Evolutionary conservation across 306 rosid species (phyloP).

Genomic region (Fragaria vesca): DNA sequence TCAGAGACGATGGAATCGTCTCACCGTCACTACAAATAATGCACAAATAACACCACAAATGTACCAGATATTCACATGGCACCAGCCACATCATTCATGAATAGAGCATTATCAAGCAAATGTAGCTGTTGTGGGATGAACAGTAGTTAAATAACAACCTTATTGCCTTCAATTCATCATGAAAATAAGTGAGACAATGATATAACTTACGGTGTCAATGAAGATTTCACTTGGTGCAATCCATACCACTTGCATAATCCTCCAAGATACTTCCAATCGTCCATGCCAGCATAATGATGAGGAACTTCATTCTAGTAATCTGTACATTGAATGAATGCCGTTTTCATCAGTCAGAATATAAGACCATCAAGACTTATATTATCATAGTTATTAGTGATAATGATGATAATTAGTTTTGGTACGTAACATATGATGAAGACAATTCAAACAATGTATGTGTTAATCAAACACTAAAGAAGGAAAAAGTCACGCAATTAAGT

Average conservation of each 20-base stretch:
- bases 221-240: neutral
- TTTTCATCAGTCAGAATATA: slow-evolving; percentile 2
- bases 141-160: neutral
- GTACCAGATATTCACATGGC: slow-evolving; percentile 39
- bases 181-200: neutral
- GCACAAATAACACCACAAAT: slow-evolving; percentile 23
- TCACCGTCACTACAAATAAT: slow-evolving; percentile 23
- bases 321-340: neutral
- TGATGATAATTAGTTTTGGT: neutral
- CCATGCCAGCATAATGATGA: neutral
- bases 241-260: neutral
- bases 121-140: neutral
- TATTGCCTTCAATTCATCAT: neutral
- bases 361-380: neutral
- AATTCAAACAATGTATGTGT: neutral
- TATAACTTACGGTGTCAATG: neutral
- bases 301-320: neutral
- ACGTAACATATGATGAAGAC: slow-evolving; percentile 6
- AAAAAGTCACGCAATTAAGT: neutral
- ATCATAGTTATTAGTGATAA: neutral
- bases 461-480: slow-evolving; percentile 3
- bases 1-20: neutral
- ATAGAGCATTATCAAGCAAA: slow-evolving; percentile 14
- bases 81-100: slow-evolving; percentile 31
- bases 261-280: neutral